These are phyloP conservation scores for Sabuloglossum arenarium DNA, from an alignment of 495 filamentous ascomycete species.

Conservation along the genomic window DNA sequence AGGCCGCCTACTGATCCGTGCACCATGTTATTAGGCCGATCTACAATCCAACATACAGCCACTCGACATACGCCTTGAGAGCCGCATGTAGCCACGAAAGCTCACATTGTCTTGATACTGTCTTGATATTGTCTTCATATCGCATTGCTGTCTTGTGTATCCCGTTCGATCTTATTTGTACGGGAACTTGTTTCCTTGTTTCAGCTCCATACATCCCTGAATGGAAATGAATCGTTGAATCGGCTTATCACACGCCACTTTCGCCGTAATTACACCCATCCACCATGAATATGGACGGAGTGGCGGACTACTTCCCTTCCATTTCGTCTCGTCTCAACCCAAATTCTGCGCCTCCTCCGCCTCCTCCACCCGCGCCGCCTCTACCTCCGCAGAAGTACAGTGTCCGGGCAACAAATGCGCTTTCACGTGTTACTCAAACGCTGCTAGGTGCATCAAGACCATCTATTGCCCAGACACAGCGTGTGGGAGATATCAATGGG, in stretches of 20 bases:
- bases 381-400: conserved; percentile 29
- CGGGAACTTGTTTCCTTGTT: too few relatives aligned
- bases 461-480: conserved; percentile 25
- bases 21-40: too few relatives aligned
- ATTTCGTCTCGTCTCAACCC: conserved; percentile 1
- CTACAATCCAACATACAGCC: too few relatives aligned
- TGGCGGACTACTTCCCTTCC: not conserved
- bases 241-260: not conserved
- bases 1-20: too few relatives aligned
- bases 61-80: too few relatives aligned
- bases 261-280: not conserved
- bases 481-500: conserved; percentile 1
- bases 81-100: too few relatives aligned
- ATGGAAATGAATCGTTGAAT: not conserved
- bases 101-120: too few relatives aligned
- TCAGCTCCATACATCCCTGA: not conserved
- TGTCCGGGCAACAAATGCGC: conserved; percentile 29
- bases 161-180: too few relatives aligned
- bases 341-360: conserved; percentile 15
- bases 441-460: conserved; percentile 34
- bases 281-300: not conserved
- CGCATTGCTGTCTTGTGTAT: too few relatives aligned
- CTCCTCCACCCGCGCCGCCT: conserved; percentile 30
- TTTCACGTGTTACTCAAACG: conserved; percentile 35
- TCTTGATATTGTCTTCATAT: too few relatives aligned